Base-by-base conservation (phyloP, 306 rosid species). In the Betula pendula region DNA sequence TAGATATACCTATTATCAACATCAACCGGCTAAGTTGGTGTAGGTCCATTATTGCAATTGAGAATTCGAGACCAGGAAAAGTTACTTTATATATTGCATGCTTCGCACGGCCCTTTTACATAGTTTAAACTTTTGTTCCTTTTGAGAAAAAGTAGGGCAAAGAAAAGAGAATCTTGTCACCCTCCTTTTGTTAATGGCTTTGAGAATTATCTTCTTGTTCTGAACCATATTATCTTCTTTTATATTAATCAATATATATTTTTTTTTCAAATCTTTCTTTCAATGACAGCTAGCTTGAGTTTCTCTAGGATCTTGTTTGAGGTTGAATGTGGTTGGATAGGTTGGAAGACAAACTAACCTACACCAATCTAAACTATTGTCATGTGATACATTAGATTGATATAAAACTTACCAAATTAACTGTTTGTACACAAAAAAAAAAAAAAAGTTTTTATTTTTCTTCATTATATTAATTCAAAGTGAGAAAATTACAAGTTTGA, bases 71-170 rank as follows among this genome's bases (percentile, higher is more conserved):
- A 35, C 43, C 17, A 40, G 50, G 78, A 81, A 77, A 62, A 79
- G 82, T 72, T 71, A 83, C 89, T 75, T 75, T 74, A 69, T 74
- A 70, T 55, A 9, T 13, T 43, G 24, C 45, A 68, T 44, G 72
- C 70, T 55, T 40, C 70, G 31, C 80, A 59, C 19, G 25, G 62
- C 35, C 67, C 25, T 80, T 83, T 77, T 65, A 31, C 63, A 69
- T 72, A 44, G 43, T n/a, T 66, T 75, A 24, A 77, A 66, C 77
- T 67, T 78, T 58, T 29, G 51, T 70, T 38, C 72, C 67, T 74
- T 80, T 55, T 10, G 48, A 52, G 62, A 74, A 31, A 68, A 75
- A 44, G 16, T 72, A 67, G 45, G 13, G 72, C 2, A 77, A 68
- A 17, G 58, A 58, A 56, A 67, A 78, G 72, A 78, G 79, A 72